Conservation (phyloP, 768 basidiomycete species). For the Lactarius vividus region DNA sequence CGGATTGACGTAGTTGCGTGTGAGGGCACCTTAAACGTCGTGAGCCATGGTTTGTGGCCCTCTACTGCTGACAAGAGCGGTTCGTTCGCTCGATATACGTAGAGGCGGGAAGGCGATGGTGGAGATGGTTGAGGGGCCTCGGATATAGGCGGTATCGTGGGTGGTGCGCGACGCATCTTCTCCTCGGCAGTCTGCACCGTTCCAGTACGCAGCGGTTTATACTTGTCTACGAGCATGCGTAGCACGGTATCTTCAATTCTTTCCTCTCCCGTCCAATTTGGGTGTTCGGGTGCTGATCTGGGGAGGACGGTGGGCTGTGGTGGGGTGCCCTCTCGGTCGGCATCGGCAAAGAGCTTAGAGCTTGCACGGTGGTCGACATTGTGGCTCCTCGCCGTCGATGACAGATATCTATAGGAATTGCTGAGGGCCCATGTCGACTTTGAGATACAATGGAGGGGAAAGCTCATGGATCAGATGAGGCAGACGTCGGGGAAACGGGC, state of each 20-base stretch:
- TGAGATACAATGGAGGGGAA: neutral
- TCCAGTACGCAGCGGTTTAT: constrained; percentile 74
- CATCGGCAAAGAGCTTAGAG: constrained; percentile 66
- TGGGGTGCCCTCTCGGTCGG: constrained; percentile 37
- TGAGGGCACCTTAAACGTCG: constrained; percentile 59
- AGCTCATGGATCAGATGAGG: neutral
- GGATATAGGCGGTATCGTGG: constrained; percentile 32
- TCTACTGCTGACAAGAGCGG: constrained; percentile 54
- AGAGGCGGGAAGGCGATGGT: constrained; percentile 12
- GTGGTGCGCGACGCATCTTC: constrained; percentile 54
- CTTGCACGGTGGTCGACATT: constrained; percentile 40
- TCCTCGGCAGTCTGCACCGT: constrained; percentile 60
- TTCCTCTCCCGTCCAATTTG: constrained; percentile 82
- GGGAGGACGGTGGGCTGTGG: constrained; percentile 26
- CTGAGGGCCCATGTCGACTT: neutral
- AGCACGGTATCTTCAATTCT: constrained; percentile 64
- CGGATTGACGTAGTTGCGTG: constrained; percentile 53
- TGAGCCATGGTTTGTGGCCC: constrained; percentile 67
- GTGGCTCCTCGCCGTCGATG: constrained; percentile 1
- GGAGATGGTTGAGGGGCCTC: neutral
- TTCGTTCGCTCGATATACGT: constrained; percentile 37
- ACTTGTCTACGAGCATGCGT: constrained; percentile 84
- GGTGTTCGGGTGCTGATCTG: constrained; percentile 44
- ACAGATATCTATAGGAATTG: neutral
- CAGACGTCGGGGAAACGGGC: neutral